Base-by-base conservation (phyloP, 2,329 filamentous ascomycete genomes). In the Ophiostoma sp. region DNA sequence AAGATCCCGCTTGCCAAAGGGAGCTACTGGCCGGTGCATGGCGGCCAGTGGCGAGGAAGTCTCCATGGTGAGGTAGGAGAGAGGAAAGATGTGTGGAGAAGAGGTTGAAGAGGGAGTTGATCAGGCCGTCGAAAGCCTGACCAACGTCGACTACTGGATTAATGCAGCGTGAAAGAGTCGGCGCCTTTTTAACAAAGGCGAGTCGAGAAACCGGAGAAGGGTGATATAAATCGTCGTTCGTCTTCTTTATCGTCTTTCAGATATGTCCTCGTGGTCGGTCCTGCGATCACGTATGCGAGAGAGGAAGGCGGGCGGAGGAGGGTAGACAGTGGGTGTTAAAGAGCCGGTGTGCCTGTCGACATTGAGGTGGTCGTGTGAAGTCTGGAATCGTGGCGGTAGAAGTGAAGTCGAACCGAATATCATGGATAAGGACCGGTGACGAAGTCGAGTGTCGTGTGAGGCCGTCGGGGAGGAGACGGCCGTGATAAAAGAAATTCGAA, bases 21-120 rank as follows among this genome's bases (percentile, higher is more conserved):
- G 84, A 84, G 84, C 89, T 85, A 83, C 87, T 84, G 83, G 89
- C 87, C 91, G 93, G 85, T 94, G 94, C 91, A 98, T 93, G 73
- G 95, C 94, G 82, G 95, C 95, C 80, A 98, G 85, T 64, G 96
- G 96, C 79, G 96, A 98, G 61, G 95, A 98, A 77, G 93, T 91
- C 84, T 97, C 94, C 94, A 98, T 98, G 80, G 69, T 84, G 78
- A 48, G 15, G 42, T 4, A 15, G 15, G 15, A 22, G 57, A 22
- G 45, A 33, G 22, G 52, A 50, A 36, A 22, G n/a, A 31, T 3
- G 39, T 22, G 1, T 33, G 19, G 22, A 12, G 15, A 19, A 50
- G n/a, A 50, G 39, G 31, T 3, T 25, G 33, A n/a, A 42, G 25
- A 28, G 17, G 28, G 19, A 61, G 69, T 61, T 70, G 69, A 61